These are phyloP conservation scores for Fonticula alba DNA, from an alignment of 78 protist species.

Conservation along the genomic window DNA sequence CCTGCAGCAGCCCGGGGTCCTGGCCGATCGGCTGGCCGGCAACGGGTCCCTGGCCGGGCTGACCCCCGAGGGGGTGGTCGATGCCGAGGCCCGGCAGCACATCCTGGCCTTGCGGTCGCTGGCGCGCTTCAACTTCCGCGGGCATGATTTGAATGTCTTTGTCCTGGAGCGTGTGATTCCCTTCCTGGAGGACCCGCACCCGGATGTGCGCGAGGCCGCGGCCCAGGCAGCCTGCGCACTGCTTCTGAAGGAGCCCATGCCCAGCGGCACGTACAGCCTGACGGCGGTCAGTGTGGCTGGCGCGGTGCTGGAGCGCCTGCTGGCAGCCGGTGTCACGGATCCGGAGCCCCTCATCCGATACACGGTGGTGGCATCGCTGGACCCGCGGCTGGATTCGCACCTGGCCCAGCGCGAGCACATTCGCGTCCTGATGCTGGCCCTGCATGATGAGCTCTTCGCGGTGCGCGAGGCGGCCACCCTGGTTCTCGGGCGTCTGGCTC, in stretches of 20 bases:
- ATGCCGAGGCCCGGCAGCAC: too few species aligned
- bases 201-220: conserved; percentile 28
- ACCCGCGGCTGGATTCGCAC: conserved; percentile 40
- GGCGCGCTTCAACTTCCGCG: conserved; percentile 44
- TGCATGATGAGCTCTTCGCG: conserved; percentile 57
- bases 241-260: neutral
- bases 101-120: conserved; percentile 48
- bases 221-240: conserved; percentile 32
- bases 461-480: conserved; percentile 53
- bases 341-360: conserved; percentile 50
- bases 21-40: too few species aligned
- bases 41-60: too few species aligned
- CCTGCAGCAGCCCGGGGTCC: too few species aligned
- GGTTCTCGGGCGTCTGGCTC: conserved; percentile 66
- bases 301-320: conserved; percentile 44
- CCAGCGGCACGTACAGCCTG: too few species aligned
- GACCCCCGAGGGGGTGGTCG: too few species aligned
- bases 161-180: conserved; percentile 32
- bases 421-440: conserved; percentile 32
- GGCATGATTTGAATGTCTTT: conserved; percentile 35
- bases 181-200: conserved; percentile 40
- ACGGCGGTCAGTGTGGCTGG: conserved; percentile 25
- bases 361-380: conserved; percentile 33
- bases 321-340: conserved; percentile 53
- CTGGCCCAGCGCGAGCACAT: conserved; percentile 60